Percentiles rank a stretch among this genome's conserved stretches.
Evolutionary conservation across 148 eudicot genomes (phyloP).

Genomic region (Chenopodium quinoa): DNA sequence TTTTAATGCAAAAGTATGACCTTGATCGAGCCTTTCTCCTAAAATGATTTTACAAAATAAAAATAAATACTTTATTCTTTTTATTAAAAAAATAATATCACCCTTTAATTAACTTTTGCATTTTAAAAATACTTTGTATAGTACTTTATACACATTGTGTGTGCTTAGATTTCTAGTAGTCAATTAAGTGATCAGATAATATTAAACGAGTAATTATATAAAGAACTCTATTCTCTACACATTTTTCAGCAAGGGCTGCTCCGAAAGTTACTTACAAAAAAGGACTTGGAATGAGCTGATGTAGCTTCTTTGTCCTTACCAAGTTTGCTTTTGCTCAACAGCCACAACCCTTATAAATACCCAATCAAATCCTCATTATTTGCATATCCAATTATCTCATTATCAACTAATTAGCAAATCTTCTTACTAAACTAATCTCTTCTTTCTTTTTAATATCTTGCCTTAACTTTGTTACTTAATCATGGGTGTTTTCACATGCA

Average conservation of each 20-base stretch:
- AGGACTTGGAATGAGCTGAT: neutral
- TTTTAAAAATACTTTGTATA: too few species aligned
- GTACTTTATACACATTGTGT: too few species aligned
- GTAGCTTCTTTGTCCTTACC: neutral
- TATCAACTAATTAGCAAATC: too few species aligned
- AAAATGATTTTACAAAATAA: neutral
- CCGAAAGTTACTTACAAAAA: neutral
- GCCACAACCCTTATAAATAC: neutral
- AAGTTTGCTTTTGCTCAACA: neutral
- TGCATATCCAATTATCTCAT: neutral
- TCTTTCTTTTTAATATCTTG: too few species aligned
- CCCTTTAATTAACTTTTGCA: too few species aligned
- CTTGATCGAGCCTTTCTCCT: neutral
- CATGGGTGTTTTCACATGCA: constrained; percentile 26
- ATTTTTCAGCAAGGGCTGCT: constrained; percentile 11
- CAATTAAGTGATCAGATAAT: too few species aligned
- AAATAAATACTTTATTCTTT: too few species aligned
- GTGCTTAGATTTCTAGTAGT: too few species aligned
- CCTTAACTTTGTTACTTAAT: neutral
- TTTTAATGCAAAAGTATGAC: neutral
- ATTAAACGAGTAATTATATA: too few species aligned
- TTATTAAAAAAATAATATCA: too few species aligned
- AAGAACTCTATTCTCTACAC: neutral
- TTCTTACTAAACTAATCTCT: too few species aligned
- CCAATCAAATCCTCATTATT: neutral